Conservation (phyloP, 805 yeast genomes). For the Danielozyma ontarioensis region DNA sequence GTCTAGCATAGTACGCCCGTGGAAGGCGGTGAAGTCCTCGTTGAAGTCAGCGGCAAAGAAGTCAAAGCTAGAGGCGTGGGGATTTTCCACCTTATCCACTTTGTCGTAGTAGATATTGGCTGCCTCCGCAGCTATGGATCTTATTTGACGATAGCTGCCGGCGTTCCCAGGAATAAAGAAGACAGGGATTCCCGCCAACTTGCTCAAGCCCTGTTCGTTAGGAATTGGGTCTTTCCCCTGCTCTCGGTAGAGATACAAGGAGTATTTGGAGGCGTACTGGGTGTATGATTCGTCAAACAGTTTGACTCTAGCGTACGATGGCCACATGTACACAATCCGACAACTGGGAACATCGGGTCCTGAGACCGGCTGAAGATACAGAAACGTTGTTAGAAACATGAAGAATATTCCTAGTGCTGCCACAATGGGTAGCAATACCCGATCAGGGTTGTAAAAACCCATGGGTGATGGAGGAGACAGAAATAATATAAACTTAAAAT, state of each 20-base stretch:
- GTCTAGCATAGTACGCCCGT: constrained; percentile 87
- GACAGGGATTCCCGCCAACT: constrained; percentile 73
- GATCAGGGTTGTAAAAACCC: too few relatives aligned
- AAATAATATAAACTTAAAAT: too few relatives aligned
- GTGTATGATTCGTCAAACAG: constrained; percentile 72
- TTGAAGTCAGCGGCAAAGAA: constrained; percentile 91
- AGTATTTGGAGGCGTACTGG: constrained; percentile 71
- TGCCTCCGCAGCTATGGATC: constrained; percentile 86
- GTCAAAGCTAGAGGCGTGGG: constrained; percentile 52
- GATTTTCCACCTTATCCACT: constrained; percentile 17
- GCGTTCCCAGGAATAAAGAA: constrained; percentile 97
- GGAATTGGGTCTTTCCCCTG: constrained; percentile 65
- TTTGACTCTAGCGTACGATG: constrained; percentile 70
- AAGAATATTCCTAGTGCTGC: constrained; percentile 13
- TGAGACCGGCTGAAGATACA: constrained; percentile 10
- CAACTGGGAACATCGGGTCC: constrained; percentile 46
- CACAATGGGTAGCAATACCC: constrained; percentile 7
- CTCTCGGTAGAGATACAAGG: constrained; percentile 82
- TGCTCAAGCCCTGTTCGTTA: constrained; percentile 17
- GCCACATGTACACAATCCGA: constrained; percentile 71
- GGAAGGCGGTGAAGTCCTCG: constrained; percentile 94
- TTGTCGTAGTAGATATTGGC: constrained; percentile 48
- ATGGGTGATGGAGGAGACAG: too few relatives aligned
- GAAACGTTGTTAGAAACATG: constrained; percentile 8
- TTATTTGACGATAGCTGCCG: constrained; percentile 83